Evolutionary conservation across 768 basidiomycete species (phyloP).

Genomic region (Austroboletus festivus): DNA sequence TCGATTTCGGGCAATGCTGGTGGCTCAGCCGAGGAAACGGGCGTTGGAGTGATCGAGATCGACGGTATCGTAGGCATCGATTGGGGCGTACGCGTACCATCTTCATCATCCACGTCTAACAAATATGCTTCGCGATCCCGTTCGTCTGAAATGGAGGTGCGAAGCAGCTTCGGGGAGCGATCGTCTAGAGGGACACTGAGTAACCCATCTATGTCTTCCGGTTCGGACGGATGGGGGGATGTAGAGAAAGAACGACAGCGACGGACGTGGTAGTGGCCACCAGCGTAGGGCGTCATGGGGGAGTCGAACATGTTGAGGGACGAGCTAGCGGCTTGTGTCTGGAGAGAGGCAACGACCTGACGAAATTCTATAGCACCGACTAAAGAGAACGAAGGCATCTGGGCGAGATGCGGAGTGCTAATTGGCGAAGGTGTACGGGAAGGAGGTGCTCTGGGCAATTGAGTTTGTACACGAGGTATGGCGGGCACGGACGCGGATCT

Average conservation of each 20-base stretch:
- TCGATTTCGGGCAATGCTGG: constrained; percentile 45
- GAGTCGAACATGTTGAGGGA: constrained; percentile 65
- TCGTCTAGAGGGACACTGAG: constrained; percentile 52
- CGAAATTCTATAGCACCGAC: constrained; percentile 96
- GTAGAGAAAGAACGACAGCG: constrained; percentile 30
- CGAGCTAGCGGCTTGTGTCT: constrained; percentile 59
- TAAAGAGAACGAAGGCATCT: constrained; percentile 84
- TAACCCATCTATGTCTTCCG: constrained; percentile 50
- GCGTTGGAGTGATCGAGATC: constrained; percentile 58
- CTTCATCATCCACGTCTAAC: constrained; percentile 13
- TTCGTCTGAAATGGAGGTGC: constrained; percentile 26
- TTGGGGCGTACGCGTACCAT: constrained; percentile 12
- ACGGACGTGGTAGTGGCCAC: constrained; percentile 64
- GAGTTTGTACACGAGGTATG: constrained; percentile 38
- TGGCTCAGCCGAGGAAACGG: constrained; percentile 42
- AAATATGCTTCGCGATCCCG: constrained; percentile 3
- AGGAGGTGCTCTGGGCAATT: constrained; percentile 41
- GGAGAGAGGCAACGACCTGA: constrained; percentile 80
- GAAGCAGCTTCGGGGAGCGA: constrained; percentile 39
- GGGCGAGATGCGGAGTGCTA: constrained; percentile 36
- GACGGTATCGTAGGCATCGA: constrained; percentile 45
- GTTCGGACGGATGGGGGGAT: constrained; percentile 32
- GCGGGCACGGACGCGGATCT: constrained; percentile 39
- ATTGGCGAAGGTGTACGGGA: constrained; percentile 50
- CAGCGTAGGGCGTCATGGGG: constrained; percentile 66